phyloP scores from a whole-genome alignment of 371 early-diverging fungal genomes.

The Mortierella sp. region DNA sequence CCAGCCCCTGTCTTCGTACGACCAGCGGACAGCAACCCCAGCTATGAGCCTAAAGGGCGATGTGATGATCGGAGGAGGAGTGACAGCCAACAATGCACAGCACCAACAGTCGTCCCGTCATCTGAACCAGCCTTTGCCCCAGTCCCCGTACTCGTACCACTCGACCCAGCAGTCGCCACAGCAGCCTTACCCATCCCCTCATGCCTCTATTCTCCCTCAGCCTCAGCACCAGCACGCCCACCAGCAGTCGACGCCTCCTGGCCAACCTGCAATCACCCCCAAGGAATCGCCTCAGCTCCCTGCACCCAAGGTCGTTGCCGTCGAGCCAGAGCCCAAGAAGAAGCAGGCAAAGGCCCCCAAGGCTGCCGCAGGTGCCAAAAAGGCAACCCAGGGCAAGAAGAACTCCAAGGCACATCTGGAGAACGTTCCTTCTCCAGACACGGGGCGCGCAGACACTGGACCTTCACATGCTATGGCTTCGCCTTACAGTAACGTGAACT shows the following conservation, averaged over 20 bases:
- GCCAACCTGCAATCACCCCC: conserved; percentile 44
- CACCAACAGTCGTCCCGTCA: conserved; percentile 37
- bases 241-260: conserved; percentile 46
- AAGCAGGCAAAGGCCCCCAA: conserved; percentile 40
- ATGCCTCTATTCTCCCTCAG: conserved; percentile 36
- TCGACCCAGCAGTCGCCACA: conserved; percentile 52
- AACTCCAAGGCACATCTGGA: conserved; percentile 22
- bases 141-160: conserved; percentile 49
- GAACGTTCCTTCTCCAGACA: conserved; percentile 38
- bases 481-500: conserved; percentile 31
- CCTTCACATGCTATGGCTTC: conserved; percentile 28
- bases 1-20: conserved; percentile 37
- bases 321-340: conserved; percentile 46
- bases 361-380: conserved; percentile 33
- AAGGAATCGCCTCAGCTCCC: conserved; percentile 53
- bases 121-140: conserved; percentile 35
- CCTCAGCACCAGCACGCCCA: conserved; percentile 47
- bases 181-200: conserved; percentile 48
- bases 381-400: conserved; percentile 39
- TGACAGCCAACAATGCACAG: conserved; percentile 25
- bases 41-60: conserved; percentile 39
- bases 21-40: conserved; percentile 38
- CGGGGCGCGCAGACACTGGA: conserved; percentile 17
- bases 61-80: conserved; percentile 44
- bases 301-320: conserved; percentile 29